phyloP scores from a whole-genome alignment of 1,284 basidiomycete genomes.

The Inonotus hispidus region DNA sequence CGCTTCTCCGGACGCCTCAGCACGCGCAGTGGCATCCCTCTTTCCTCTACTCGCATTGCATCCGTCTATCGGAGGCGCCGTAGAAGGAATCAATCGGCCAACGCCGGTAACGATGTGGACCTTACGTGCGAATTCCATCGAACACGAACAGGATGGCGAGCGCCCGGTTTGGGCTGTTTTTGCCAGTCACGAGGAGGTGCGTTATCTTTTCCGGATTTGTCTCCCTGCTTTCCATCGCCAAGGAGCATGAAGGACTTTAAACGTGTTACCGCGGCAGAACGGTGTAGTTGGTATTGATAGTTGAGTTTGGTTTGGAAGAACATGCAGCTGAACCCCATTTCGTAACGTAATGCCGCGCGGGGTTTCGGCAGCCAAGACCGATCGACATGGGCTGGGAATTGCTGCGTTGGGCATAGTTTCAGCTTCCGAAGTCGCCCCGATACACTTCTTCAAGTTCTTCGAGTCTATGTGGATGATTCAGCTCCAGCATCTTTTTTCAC shows the following conservation, averaged over 20 bases:
- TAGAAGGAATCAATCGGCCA: background rate
- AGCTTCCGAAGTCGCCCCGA: background rate
- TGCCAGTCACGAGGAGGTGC: slow-evolving; percentile 22
- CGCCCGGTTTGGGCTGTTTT: slow-evolving; percentile 23
- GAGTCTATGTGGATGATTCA: background rate
- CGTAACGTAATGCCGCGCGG: too few species aligned
- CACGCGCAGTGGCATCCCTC: background rate
- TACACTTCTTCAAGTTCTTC: background rate
- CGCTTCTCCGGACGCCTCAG: background rate
- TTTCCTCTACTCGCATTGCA: background rate
- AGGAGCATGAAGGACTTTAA: background rate
- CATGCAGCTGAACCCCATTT: too few species aligned
- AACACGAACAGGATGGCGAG: slow-evolving; percentile 21
- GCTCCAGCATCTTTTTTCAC: background rate
- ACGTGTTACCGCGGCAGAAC: background rate
- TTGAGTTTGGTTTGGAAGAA: too few species aligned
- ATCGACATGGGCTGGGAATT: background rate
- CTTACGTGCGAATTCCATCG: slow-evolving; percentile 12
- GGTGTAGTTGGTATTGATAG: background rate
- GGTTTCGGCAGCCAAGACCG: background rate
- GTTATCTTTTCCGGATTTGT: background rate
- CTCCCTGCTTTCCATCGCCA: background rate
- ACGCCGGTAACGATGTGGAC: slow-evolving; percentile 21
- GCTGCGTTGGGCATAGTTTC: background rate
- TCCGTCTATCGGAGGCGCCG: background rate